A percentile compares a stretch with the other conserved stretches of the same genome.
Conservation (phyloP, 768 basidiomycete genomes). For the Tylopilus cervinicoccineus region DNA sequence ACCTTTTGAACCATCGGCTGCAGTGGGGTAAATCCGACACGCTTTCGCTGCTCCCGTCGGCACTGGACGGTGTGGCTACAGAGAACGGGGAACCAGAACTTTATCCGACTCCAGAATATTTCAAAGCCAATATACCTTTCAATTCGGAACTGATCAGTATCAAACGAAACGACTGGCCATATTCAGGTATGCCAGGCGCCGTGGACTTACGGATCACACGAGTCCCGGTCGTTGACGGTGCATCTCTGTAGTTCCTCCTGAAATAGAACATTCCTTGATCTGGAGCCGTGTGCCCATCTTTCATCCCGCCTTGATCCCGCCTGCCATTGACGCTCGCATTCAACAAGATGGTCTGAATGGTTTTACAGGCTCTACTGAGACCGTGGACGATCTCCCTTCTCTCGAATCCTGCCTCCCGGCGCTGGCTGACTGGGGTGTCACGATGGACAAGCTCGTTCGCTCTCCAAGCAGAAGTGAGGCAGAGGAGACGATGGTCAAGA, state of each 20-base stretch:
- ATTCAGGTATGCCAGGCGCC: conserved; percentile 52
- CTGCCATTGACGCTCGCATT: conserved; percentile 51
- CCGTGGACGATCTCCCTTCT: conserved; percentile 56
- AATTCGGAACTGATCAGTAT: conserved; percentile 55
- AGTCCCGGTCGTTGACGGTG: background rate
- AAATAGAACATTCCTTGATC: conserved; percentile 70
- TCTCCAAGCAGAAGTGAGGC: conserved; percentile 48
- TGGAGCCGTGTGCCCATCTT: conserved; percentile 77
- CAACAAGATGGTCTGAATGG: conserved; percentile 79
- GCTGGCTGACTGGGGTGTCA: conserved; percentile 68
- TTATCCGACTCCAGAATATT: conserved; percentile 46
- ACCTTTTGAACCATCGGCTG: conserved; percentile 62
- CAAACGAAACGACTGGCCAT: conserved; percentile 86
- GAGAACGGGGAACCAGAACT: background rate
- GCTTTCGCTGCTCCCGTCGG: conserved; percentile 55
- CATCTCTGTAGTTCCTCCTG: conserved; percentile 50
- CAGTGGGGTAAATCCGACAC: conserved; percentile 74
- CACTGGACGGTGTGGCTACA: conserved; percentile 35
- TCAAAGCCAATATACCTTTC: conserved; percentile 56
- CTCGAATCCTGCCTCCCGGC: conserved; percentile 57
- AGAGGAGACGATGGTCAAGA: conserved; percentile 47
- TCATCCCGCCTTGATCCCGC: conserved; percentile 52
- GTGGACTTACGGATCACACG: background rate
- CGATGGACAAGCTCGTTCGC: conserved; percentile 54
- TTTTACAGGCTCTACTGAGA: conserved; percentile 60